These are phyloP conservation scores for Trypanosoma cruzi DNA, from an alignment of 208 protist genomes.

Conservation along the genomic window DNA sequence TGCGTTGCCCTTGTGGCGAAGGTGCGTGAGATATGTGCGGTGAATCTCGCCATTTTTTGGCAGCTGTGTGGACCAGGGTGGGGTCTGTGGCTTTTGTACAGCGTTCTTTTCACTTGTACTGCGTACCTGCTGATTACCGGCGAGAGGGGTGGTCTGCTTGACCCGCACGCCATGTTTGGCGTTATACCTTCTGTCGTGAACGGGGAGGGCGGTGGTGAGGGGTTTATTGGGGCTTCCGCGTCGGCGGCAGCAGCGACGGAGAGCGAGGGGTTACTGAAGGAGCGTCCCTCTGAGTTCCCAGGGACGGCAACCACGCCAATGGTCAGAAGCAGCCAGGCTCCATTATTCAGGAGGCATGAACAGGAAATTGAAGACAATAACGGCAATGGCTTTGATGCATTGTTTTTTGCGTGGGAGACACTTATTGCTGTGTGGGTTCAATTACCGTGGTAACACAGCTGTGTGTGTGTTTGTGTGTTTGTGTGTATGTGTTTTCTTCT, in stretches of 20 bases:
- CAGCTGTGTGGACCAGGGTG: conserved; percentile 11
- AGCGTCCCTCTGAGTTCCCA: neutral
- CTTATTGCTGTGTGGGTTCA: conserved; percentile 17
- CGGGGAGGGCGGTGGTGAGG: neutral
- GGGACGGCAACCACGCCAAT: no score
- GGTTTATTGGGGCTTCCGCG: neutral
- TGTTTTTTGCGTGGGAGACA: conserved; percentile 16
- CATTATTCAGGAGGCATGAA: no score
- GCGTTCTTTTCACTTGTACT: neutral
- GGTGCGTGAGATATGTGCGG: conserved; percentile 31
- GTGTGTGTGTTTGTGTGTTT: conserved; percentile 1
- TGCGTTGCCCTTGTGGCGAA: conserved; percentile 19
- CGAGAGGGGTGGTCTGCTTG: neutral
- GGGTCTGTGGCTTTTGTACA: conserved; percentile 14
- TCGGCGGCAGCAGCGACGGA: neutral
- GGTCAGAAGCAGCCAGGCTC: no score
- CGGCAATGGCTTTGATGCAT: neutral
- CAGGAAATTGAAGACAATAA: neutral
- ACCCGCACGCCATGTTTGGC: neutral
- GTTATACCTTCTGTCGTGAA: neutral
- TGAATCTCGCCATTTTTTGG: conserved; percentile 44
- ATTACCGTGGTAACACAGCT: conserved; percentile 12
- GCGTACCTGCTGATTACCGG: neutral
- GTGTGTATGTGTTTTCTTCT: neutral
- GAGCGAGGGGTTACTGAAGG: neutral